phyloP scores from a whole-genome alignment of 805 yeast species.

The Wickerhamomyces silvicola region DNA sequence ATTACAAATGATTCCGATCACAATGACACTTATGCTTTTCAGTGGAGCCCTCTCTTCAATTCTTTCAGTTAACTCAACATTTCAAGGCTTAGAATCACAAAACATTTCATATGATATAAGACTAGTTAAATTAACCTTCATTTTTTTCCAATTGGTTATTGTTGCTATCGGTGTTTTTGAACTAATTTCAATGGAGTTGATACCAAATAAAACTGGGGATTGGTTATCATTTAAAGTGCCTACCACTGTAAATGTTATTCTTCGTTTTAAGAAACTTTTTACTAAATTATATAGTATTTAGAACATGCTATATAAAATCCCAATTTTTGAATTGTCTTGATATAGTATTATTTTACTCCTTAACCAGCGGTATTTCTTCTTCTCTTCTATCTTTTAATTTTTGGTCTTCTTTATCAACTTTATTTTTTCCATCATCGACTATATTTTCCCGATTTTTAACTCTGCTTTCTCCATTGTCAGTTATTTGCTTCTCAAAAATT shows the following conservation, averaged over 20 bases:
- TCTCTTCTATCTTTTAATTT: too few relatives aligned
- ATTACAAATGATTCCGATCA: conserved; percentile 82
- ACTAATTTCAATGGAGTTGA: conserved; percentile 78
- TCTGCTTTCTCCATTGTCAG: conserved; percentile 9
- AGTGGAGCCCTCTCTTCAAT: conserved; percentile 74
- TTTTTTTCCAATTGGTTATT: conserved; percentile 43
- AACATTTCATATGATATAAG: conserved; percentile 27
- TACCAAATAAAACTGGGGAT: conserved; percentile 82
- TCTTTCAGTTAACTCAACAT: conserved; percentile 46
- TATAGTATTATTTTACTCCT: conserved; percentile 5
- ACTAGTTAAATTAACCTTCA: conserved; percentile 25
- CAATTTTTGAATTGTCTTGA: conserved; percentile 4
- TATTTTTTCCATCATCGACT: too few relatives aligned
- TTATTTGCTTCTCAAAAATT: conserved; percentile 45
- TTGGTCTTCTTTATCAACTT: too few relatives aligned
- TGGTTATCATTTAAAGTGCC: conserved; percentile 84
- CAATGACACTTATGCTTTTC: conserved; percentile 82
- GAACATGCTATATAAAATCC: conserved; percentile 5
- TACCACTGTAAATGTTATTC: conserved; percentile 18
- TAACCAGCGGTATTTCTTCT: too few relatives aligned
- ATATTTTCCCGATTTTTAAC: too few relatives aligned
- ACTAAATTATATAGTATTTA: conserved; percentile 8
- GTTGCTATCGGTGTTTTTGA: conserved; percentile 81
- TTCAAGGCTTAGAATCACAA: conserved; percentile 40
- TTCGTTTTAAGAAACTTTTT: background rate